Conservation (phyloP, 2,329 filamentous ascomycete genomes). For the Rutstroemia sp. region DNA sequence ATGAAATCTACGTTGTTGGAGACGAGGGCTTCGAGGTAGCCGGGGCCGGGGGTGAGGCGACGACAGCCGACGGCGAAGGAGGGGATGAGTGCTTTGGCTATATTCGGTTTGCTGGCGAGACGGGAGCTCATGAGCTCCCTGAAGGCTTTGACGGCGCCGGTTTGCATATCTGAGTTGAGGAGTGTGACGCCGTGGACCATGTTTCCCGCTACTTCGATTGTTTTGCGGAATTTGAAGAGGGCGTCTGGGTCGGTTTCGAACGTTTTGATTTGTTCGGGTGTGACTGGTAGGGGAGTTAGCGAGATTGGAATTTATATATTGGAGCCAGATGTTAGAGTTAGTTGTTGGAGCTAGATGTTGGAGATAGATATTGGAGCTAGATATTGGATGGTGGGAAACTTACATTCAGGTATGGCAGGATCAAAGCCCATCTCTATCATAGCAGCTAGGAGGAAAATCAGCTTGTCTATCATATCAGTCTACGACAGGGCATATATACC, state of each 20-base stretch:
- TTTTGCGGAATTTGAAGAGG: constrained; percentile 36
- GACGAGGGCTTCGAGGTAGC: constrained; percentile 34
- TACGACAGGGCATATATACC: constrained; percentile 11
- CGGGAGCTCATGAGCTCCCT: constrained; percentile 33
- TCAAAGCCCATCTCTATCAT: constrained; percentile 38
- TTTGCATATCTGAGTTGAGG: constrained; percentile 33
- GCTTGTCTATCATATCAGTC: not conserved
- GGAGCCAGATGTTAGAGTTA: too few relatives aligned
- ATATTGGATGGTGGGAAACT: constrained; percentile 11
- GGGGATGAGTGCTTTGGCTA: constrained; percentile 27
- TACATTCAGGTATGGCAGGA: constrained; percentile 33
- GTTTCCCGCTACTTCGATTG: constrained; percentile 37
- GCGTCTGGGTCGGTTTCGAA: constrained; percentile 28
- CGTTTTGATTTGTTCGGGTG: not conserved
- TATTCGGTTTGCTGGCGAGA: constrained; percentile 35
- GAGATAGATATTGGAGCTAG: too few relatives aligned
- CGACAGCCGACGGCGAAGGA: constrained; percentile 38
- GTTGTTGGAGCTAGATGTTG: too few relatives aligned
- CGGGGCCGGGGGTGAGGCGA: constrained; percentile 36
- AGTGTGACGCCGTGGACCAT: constrained; percentile 36
- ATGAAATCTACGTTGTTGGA: constrained; percentile 32
- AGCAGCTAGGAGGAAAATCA: constrained; percentile 14
- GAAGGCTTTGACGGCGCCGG: constrained; percentile 28
- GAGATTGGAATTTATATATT: not conserved
- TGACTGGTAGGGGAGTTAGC: not conserved